Base-by-base conservation (phyloP, 2,329 filamentous ascomycete genomes). In the Aaosphaeria arxii region DNA sequence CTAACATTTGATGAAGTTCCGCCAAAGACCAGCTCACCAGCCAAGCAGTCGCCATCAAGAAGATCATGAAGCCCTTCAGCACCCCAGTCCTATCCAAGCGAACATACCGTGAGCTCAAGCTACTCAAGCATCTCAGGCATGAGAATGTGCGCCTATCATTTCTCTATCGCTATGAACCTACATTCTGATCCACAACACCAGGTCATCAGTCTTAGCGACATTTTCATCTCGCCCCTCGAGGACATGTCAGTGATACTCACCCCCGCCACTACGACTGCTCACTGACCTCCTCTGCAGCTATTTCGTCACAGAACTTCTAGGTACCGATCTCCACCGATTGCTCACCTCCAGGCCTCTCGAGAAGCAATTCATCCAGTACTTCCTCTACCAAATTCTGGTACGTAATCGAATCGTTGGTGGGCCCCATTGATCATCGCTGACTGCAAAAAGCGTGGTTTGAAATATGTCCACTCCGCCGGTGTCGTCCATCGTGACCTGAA, bases 41-140 rank as follows among this genome's bases (percentile, higher is more conserved):
- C 71, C 91, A 96, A 74, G 91, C 91, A 74, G 94, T 99, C 53
- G 94, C 94, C 50, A 91, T 99, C 71, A 99, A 99, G 83, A 99
- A 99, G 84, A 99, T 99, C 69, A 97, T 99, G 92, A 99, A 97
- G 80, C 94, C 94, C 7, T 99, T 99, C 76, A 96, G 91, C 80
- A 99, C 94, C n/a, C 91, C 94, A 1, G 94, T 99, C 50, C 81
- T 99, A 42, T 94, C 94, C 50, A 99, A 99, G 80, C 84, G 94
- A 69, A 99, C 94, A 58, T 99, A 99, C 73, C 86, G 94, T 67
- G 94, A 99, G 74, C 78, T 99, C 69, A 99, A 97, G 79, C 83
- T 99, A 55, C 79, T 99, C 66, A 99, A 97, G 79, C 94, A 99
- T 69, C 79, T 99, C 52, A 86, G 86, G 69, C 94, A 99, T 72